Percentiles rank a stretch among this genome's conserved stretches.
Conservation (phyloP, 2,329 filamentous ascomycete genomes). For the Aspergillus hortae region DNA sequence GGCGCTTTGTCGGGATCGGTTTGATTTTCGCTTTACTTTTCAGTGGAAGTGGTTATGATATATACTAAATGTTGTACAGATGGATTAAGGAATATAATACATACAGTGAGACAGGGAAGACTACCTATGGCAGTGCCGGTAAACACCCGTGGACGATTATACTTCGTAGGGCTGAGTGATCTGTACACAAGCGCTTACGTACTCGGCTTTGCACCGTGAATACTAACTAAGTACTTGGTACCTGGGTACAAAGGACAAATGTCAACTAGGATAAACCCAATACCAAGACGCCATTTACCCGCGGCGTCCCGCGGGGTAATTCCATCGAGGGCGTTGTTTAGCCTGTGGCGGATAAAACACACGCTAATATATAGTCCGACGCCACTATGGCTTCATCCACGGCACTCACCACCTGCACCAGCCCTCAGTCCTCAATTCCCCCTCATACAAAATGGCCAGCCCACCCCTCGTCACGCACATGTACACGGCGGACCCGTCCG, state of each 20-base stretch:
- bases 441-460: conserved; percentile 12
- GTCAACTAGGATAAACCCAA: too few species aligned
- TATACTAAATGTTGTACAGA: not conserved
- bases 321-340: not conserved
- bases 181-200: too few species aligned
- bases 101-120: not conserved
- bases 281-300: not conserved
- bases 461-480: conserved; percentile 67
- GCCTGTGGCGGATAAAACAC: not conserved
- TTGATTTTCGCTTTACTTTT: conserved; percentile 15
- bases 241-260: too few species aligned
- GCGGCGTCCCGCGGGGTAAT: not conserved
- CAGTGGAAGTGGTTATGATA: conserved; percentile 12
- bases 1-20: conserved; percentile 23
- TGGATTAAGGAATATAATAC: not conserved
- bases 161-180: not conserved
- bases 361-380: not conserved
- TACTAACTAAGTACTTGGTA: too few species aligned
- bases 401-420: not conserved
- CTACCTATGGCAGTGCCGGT: too few species aligned
- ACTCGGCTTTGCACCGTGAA: too few species aligned
- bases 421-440: not conserved
- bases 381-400: not conserved
- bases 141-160: too few species aligned
- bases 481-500: conserved; percentile 77